phyloP scores from a whole-genome alignment of 208 protist genomes.

The Sergeia podlipaevii region DNA sequence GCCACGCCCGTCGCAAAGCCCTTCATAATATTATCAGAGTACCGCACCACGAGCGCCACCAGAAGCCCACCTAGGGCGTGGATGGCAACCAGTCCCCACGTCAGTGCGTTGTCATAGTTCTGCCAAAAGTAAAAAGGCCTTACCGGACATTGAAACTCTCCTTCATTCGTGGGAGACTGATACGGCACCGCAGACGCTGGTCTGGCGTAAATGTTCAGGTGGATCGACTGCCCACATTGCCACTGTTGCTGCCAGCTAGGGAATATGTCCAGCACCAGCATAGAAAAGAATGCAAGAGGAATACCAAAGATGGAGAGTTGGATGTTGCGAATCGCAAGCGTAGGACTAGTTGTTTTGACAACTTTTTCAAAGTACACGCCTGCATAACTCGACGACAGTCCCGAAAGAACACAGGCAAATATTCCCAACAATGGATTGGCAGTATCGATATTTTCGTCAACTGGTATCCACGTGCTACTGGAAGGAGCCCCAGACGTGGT shows the following conservation, averaged over 20 bases:
- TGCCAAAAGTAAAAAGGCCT: constrained; percentile 63
- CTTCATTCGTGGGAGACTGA: neutral
- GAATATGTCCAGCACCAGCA: constrained; percentile 62
- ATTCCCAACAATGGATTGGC: constrained; percentile 40
- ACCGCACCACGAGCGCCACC: constrained; percentile 76
- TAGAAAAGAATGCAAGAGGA: constrained; percentile 44
- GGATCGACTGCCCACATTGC: constrained; percentile 15
- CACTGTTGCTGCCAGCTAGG: constrained; percentile 21
- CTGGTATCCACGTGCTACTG: no score
- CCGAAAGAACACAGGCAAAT: constrained; percentile 47
- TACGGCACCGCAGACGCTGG: neutral
- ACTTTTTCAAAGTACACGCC: constrained; percentile 85
- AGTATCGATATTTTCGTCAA: no score
- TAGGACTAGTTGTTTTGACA: constrained; percentile 64
- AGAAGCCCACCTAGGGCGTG: constrained; percentile 79
- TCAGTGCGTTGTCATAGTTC: constrained; percentile 45
- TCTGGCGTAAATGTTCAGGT: constrained; percentile 29
- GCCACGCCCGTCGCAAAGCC: constrained; percentile 80
- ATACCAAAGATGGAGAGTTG: constrained; percentile 79
- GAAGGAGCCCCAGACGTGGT: neutral
- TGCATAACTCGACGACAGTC: constrained; percentile 72
- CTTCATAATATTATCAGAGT: constrained; percentile 88
- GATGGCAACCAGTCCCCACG: constrained; percentile 60
- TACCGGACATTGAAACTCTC: constrained; percentile 12
- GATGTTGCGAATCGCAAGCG: constrained; percentile 75